Evolutionary conservation across 2,329 filamentous ascomycete genomes (phyloP), one percentile per base, ranked within the genome.

Genomic region (Aspergillus intermedius): DNA sequence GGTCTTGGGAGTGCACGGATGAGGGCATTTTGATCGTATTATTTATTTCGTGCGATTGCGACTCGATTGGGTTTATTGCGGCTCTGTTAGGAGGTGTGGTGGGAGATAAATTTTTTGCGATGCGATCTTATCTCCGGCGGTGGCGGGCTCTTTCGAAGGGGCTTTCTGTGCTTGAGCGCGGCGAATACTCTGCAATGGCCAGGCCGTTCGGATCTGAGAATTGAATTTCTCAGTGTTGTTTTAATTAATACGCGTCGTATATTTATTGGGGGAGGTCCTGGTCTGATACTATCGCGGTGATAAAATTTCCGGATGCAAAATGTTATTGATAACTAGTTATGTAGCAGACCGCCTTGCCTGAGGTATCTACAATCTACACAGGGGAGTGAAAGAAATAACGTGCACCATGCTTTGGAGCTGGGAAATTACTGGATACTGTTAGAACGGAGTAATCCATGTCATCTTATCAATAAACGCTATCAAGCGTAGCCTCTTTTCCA

Each of bases 1-100:
- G 57, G 44, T 71, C 68, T 53, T 69, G 59, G 23, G 64, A 61
- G 55, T 67, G 68, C n/a, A 69, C 60, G 44, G 66, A 68, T 50
- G 59, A 59, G 17, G 70, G 70, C 69, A 72, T 72, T 44, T 45
- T 54, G 46, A 35, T 42, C 30, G 9, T 32, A 10, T 35, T 35
- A 35, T n/a, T 35, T 17, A 7, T n/a, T 35, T 35, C 15, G 34
- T 35, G 25, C 15, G 34, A 35, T 13, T 35, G 34, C 15, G 34
- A 35, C 6, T n/a, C 13, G 21, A 22, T 4, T 22, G 21, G 21
- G 21, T 22, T 22, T 22, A 22, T 22, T 22, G 21, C 21, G 21
- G 21, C 5, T 22, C 3, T 22, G 21, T 22, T 35, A 3, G 13
- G 34, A 35, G 34, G 34, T 35, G 34, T n/a, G n/a, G 13, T n/a